A percentile compares a stretch with the other conserved stretches of the same genome.
Conservation (phyloP, 371 early-diverging fungal genomes). For the Mucor mucedo region DNA sequence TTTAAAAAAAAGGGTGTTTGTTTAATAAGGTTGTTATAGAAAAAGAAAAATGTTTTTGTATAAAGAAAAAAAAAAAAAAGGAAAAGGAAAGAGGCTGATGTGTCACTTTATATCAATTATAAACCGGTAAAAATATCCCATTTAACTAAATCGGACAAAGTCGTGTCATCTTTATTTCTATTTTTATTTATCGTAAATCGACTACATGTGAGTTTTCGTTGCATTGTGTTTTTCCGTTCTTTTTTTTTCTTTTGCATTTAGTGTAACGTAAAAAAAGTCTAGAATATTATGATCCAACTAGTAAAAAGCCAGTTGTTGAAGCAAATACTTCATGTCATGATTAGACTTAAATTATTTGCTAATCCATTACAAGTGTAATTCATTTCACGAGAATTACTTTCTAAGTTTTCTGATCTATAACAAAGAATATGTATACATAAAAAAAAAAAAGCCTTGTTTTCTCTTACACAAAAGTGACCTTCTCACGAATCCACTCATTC, state of each 20-base stretch:
- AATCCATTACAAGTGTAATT: too few relatives aligned
- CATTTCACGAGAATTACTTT: too few relatives aligned
- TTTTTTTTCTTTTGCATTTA: conserved; percentile 1
- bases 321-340: too few relatives aligned
- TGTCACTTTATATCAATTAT: conserved; percentile 12
- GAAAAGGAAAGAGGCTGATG: neutral
- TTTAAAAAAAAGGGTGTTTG: neutral
- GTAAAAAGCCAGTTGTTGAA: too few relatives aligned
- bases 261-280: conserved; percentile 1
- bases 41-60: neutral
- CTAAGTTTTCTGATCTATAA: too few relatives aligned
- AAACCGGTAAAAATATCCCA: conserved; percentile 4
- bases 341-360: too few relatives aligned
- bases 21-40: neutral
- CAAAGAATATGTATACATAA: too few relatives aligned
- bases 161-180: conserved; percentile 17
- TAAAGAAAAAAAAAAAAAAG: conserved; percentile 1
- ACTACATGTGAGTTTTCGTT: neutral
- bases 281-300: neutral
- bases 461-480: conserved; percentile 2
- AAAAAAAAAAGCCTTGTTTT: neutral
- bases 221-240: neutral
- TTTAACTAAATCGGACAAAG: conserved; percentile 13
- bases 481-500: neutral
- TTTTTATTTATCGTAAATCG: neutral